phyloP scores from a whole-genome alignment of 257 asterid species.

The Lithospermum erythrorhizon region DNA sequence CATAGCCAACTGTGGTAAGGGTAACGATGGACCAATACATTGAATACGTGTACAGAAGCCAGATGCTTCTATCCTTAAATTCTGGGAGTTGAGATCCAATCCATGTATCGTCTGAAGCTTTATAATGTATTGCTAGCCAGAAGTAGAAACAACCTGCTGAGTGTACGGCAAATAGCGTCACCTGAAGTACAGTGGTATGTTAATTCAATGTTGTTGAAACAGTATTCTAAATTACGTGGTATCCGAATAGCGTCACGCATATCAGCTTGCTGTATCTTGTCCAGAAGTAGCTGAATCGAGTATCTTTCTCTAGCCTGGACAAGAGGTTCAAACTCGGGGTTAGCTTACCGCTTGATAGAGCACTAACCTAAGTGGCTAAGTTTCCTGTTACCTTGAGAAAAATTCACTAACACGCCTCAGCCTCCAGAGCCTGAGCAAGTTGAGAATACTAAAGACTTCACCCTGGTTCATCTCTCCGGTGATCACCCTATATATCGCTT shows the following conservation, averaged over 20 bases:
- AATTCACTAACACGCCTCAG: slow-evolving; percentile 80
- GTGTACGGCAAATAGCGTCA: slow-evolving; percentile 73
- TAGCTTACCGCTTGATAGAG: neutral
- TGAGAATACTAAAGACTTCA: slow-evolving; percentile 65
- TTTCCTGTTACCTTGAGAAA: slow-evolving; percentile 49
- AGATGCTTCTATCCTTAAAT: slow-evolving; percentile 46
- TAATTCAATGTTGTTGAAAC: neutral
- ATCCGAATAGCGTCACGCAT: slow-evolving; percentile 30
- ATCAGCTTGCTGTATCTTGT: slow-evolving; percentile 64
- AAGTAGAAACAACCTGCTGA: slow-evolving; percentile 80
- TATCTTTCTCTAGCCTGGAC: slow-evolving; percentile 84
- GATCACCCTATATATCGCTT: slow-evolving; percentile 34
- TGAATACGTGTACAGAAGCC: slow-evolving; percentile 72
- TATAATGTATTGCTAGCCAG: slow-evolving; percentile 70
- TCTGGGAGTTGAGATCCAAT: slow-evolving; percentile 52
- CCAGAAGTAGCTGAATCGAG: slow-evolving; percentile 84
- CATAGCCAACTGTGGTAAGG: slow-evolving; percentile 85
- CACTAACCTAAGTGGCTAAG: neutral
- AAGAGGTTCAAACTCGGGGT: neutral
- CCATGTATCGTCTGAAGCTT: slow-evolving; percentile 43
- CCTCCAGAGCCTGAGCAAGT: slow-evolving; percentile 91
- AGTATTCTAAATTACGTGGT: neutral
- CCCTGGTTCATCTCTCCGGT: slow-evolving; percentile 35
- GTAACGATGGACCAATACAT: slow-evolving; percentile 91
- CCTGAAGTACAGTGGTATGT: slow-evolving; percentile 29